These are phyloP conservation scores for Annona squamosa DNA, from an alignment of 164 flowering plant genomes.

Conservation along the genomic window DNA sequence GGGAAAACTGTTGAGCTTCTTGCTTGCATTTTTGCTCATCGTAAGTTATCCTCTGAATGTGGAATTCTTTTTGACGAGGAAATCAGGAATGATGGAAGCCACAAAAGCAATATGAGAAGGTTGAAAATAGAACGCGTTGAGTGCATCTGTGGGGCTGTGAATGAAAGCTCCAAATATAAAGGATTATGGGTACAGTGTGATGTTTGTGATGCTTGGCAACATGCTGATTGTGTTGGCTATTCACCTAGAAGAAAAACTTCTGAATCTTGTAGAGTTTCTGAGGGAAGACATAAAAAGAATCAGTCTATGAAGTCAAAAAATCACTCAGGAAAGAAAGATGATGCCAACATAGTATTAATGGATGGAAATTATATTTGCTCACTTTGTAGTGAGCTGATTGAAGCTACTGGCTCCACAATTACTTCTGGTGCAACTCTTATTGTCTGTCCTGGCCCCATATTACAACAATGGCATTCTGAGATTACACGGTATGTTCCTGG, in stretches of 20 bases:
- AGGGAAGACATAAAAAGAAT: constrained; percentile 13
- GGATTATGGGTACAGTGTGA: constrained; percentile 99
- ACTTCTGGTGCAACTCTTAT: constrained; percentile 82
- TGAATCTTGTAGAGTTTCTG: constrained; percentile 13
- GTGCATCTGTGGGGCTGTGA: constrained; percentile 85
- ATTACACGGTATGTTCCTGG: constrained; percentile 55
- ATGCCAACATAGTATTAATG: constrained; percentile 29
- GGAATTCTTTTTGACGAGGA: constrained; percentile 9
- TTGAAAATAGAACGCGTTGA: constrained; percentile 83
- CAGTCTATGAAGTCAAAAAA: constrained; percentile 10
- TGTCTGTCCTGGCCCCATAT: constrained; percentile 88
- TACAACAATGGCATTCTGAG: constrained; percentile 88
- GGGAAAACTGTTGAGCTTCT: constrained; percentile 95
- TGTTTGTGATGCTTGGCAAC: constrained; percentile 97
- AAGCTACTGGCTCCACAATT: constrained; percentile 60
- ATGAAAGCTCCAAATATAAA: constrained; percentile 56
- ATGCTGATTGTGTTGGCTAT: constrained; percentile 92
- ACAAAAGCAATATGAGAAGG: constrained; percentile 38
- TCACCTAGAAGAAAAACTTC: constrained; percentile 34
- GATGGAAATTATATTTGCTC: constrained; percentile 60
- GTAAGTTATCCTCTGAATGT: constrained; percentile 34
- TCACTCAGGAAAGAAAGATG: constrained; percentile 23
- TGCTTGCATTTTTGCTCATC: constrained; percentile 80
- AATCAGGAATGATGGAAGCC: constrained; percentile 19
- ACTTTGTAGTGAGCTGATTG: constrained; percentile 58